A percentile compares a stretch with the other conserved stretches of the same genome.
These are phyloP conservation scores for Coemansia javaensis DNA, from an alignment of 192 early-diverging fungal genomes.

Conservation along the genomic window DNA sequence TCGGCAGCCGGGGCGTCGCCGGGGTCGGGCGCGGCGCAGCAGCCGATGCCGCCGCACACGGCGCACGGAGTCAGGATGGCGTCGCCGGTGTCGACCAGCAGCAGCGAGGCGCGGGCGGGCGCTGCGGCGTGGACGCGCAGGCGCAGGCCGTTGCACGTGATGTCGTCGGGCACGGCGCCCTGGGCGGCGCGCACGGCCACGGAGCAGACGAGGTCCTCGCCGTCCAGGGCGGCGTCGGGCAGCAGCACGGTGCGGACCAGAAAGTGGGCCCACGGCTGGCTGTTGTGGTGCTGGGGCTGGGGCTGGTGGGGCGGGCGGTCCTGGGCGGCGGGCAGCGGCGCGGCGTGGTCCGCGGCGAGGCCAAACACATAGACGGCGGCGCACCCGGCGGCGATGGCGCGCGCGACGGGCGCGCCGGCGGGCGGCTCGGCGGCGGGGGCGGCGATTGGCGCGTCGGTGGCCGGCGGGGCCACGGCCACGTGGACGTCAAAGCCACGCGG, in stretches of 20 bases:
- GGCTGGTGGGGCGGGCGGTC: too few relatives aligned
- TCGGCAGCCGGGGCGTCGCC: too few relatives aligned
- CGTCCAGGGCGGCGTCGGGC: neutral
- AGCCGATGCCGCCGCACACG: slow-evolving; percentile 15
- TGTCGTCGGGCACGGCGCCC: neutral
- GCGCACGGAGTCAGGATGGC: slow-evolving; percentile 7
- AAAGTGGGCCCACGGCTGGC: neutral
- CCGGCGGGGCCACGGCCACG: slow-evolving; percentile 4
- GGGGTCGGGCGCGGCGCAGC: too few relatives aligned
- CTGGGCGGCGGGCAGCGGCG: neutral
- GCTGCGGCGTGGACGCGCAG: slow-evolving; percentile 24
- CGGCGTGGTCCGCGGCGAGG: neutral
- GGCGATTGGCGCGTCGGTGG: slow-evolving; percentile 8
- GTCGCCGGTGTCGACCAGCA: slow-evolving; percentile 17
- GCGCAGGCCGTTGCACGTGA: slow-evolving; percentile 25
- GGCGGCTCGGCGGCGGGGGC: neutral
- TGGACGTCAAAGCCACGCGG: slow-evolving; percentile 19
- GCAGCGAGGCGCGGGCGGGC: slow-evolving; percentile 17
- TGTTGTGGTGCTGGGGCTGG: too few relatives aligned
- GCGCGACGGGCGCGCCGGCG: slow-evolving; percentile 9
- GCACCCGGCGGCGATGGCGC: neutral
- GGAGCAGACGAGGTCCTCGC: slow-evolving; percentile 4
- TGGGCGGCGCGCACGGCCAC: slow-evolving; percentile 5
- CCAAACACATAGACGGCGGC: slow-evolving; percentile 29
- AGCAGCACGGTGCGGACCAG: slow-evolving; percentile 24